A percentile compares a stretch with the other conserved stretches of the same genome.
Evolutionary conservation across 805 yeast species (phyloP).

Genomic region (Yarrowia divulgata): DNA sequence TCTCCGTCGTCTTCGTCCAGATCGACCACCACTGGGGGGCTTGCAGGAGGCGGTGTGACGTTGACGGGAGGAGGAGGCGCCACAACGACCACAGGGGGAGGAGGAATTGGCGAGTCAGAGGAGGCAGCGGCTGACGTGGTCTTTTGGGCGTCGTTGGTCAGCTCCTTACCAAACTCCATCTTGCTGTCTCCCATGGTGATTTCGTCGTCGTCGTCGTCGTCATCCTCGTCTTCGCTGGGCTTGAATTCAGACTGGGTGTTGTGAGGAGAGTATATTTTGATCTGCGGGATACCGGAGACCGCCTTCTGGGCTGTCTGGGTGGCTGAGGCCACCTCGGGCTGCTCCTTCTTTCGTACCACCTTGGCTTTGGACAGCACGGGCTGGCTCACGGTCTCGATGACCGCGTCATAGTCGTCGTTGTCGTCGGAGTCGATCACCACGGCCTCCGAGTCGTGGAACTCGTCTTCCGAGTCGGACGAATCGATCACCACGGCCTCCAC

Average conservation of each 20-base stretch:
- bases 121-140: not conserved
- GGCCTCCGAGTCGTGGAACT: constrained; percentile 22
- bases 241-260: constrained; percentile 23
- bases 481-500: constrained; percentile 33
- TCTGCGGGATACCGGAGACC: constrained; percentile 20
- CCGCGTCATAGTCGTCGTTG: constrained; percentile 26
- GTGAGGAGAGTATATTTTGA: constrained; percentile 36
- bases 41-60: constrained; percentile 7
- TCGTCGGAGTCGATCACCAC: constrained; percentile 30
- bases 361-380: constrained; percentile 27
- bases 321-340: not conserved
- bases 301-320: constrained; percentile 31
- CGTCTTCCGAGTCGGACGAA: constrained; percentile 28
- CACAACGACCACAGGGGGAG: not conserved
- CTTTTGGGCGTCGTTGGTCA: not conserved
- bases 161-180: constrained; percentile 8
- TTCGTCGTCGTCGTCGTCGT: constrained; percentile 16
- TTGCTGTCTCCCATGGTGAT: constrained; percentile 12
- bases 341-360: constrained; percentile 11
- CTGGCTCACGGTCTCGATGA: constrained; percentile 32
- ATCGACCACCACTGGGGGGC: constrained; percentile 1
- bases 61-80: constrained; percentile 7
- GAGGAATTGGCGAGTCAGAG: not conserved
- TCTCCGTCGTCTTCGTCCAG: constrained; percentile 19
- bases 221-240: constrained; percentile 16